Evolutionary conservation across 345 rosid species (phyloP), one percentile per base, ranked within the genome.

Genomic region (Citrus maxima): DNA sequence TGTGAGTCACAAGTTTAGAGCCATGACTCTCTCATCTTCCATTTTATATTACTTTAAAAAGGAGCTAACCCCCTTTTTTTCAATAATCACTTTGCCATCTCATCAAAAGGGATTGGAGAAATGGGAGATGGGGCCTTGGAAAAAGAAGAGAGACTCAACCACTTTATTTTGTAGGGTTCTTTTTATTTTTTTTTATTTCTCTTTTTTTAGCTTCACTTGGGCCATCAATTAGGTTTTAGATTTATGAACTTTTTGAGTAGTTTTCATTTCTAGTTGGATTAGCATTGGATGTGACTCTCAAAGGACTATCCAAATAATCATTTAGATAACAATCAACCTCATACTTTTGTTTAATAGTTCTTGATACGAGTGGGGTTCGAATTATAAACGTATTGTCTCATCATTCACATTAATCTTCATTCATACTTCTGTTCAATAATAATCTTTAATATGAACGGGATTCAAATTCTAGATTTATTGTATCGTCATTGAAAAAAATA

Each of bases 81-180:
- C 27, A 12, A 10, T 58, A 2, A 69, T 61, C 38, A 30, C 32
- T 24, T 73, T 73, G 70, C 73, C 77, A 66, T 75, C 68, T 76
- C 68, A 67, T 5, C 73, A 46, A 64, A 22, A 14, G 28, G 30
- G 13, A 40, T 18, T 4, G 24, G 27, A 6, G 37, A 25, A 9
- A 3, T 2, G 35, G 40, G 67, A 61, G 80, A 76, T 60, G 78
- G 81, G 79, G 60, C 66, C 79, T 27, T 12, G 51, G 37, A 32
- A 27, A 77, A 70, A 65, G 78, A 46, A 56, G 16, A 10, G n/a
- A n/a, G 27, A 27, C 49, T 64, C 75, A 54, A 63, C 79, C 30
- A 70, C 63, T 59, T 77, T 67, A 70, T 7, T 4, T 38, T 12
- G 51, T 46, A 46, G 40, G 42, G 58, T 19, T 19, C 22, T 54